phyloP scores from a whole-genome alignment of 345 rosid genomes.

The Eucalyptus cloeziana region DNA sequence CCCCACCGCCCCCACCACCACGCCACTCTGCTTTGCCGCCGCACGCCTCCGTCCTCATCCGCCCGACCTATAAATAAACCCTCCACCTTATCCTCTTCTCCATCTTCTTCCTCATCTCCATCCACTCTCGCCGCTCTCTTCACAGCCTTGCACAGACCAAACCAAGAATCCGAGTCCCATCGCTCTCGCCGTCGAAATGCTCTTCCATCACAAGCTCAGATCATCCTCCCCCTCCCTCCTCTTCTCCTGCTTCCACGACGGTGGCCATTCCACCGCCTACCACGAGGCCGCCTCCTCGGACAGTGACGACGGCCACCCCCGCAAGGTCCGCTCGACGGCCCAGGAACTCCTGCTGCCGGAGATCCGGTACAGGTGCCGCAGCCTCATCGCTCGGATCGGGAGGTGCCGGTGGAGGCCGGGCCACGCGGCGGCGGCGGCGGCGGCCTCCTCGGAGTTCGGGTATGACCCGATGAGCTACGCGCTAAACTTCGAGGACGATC shows the following conservation, averaged over 20 bases:
- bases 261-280: neutral
- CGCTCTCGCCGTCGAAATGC: neutral
- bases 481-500: slow-evolving; percentile 61
- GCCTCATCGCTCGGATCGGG: neutral
- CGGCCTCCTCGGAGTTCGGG: slow-evolving; percentile 21
- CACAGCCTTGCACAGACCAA: neutral
- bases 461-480: slow-evolving; percentile 67
- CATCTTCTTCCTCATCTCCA: too few relatives aligned
- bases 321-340: neutral
- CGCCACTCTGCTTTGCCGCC: neutral
- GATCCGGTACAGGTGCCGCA: neutral
- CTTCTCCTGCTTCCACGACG: neutral
- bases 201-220: neutral
- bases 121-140: too few relatives aligned
- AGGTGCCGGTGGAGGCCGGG: neutral
- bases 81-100: too few relatives aligned
- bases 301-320: neutral
- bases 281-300: neutral
- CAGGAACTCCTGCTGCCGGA: neutral
- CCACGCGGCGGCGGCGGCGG: slow-evolving; percentile 9
- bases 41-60: neutral
- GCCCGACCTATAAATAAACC: too few relatives aligned
- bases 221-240: neutral
- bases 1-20: neutral
- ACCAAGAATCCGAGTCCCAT: neutral